These are phyloP conservation scores for Oxalis stricta DNA, from an alignment of 441 rosid species.

Conservation along the genomic window DNA sequence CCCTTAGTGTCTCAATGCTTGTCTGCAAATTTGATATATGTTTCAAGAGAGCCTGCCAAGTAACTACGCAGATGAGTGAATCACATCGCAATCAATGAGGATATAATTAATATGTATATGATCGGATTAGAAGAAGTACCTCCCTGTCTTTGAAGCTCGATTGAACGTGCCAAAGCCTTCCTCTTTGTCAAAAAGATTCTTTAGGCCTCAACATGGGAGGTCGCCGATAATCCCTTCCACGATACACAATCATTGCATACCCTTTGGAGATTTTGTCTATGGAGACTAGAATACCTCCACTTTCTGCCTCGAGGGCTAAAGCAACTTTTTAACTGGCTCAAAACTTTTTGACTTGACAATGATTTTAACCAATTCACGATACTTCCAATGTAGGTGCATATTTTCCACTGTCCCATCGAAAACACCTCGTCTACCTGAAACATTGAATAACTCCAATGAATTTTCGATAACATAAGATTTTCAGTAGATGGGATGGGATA, in stretches of 20 bases:
- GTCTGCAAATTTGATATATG: constrained; percentile 43
- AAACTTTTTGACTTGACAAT: constrained; percentile 57
- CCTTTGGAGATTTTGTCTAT: constrained; percentile 89
- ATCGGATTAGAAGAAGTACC: constrained; percentile 17
- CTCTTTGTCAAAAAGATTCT: constrained; percentile 86
- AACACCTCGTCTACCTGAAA: constrained; percentile 86
- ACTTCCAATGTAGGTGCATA: constrained; percentile 98
- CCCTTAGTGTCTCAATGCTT: constrained; percentile 47
- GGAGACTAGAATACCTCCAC: constrained; percentile 90
- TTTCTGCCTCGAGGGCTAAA: constrained; percentile 88
- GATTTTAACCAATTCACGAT: constrained; percentile 81
- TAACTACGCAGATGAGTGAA: no score
- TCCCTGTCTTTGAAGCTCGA: constrained; percentile 64
- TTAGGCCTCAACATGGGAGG: constrained; percentile 77
- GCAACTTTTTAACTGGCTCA: constrained; percentile 78
- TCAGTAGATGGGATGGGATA: background rate
- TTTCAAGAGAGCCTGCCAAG: constrained; percentile 77
- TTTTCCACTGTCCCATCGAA: constrained; percentile 94
- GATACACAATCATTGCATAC: constrained; percentile 67
- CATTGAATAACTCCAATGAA: constrained; percentile 14
- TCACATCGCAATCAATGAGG: no score
- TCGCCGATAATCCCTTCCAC: constrained; percentile 78
- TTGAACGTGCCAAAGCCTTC: constrained; percentile 91
- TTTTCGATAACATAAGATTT: background rate
- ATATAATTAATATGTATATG: constrained; percentile 5